These are phyloP conservation scores for Sextonia rubra DNA, from an alignment of 164 flowering plant species.

Conservation along the genomic window DNA sequence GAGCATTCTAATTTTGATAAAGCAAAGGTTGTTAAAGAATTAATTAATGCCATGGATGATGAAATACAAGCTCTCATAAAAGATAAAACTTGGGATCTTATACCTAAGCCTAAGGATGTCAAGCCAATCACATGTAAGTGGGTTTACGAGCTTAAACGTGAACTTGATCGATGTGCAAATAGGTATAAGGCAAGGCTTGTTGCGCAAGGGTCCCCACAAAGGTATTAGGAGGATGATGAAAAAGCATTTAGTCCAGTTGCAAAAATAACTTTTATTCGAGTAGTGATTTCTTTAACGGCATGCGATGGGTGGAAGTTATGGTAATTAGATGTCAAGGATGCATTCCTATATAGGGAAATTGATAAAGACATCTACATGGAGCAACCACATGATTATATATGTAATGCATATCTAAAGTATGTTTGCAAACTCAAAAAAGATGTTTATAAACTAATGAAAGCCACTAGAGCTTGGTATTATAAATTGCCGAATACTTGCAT, in stretches of 20 bases:
- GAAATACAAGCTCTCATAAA: neutral
- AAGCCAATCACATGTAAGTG: neutral
- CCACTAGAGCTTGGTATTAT: neutral
- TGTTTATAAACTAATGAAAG: neutral
- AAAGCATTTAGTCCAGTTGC: neutral
- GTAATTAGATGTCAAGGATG: neutral
- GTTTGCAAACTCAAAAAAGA: neutral
- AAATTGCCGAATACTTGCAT: neutral
- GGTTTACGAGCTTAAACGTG: constrained; percentile 1
- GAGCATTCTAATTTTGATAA: neutral
- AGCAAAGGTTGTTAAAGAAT: neutral
- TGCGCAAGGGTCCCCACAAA: neutral
- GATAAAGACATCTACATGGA: neutral
- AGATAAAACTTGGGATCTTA: constrained; percentile 8
- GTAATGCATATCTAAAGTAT: neutral
- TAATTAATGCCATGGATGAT: neutral
- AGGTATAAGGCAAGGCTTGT: neutral
- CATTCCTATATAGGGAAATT: neutral
- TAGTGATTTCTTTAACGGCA: neutral
- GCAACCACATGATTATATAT: neutral
- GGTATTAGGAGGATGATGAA: neutral
- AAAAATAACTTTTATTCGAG: neutral
- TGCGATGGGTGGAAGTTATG: neutral
- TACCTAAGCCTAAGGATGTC: constrained; percentile 3
- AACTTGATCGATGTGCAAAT: neutral